A percentile compares a stretch with the other conserved stretches of the same genome.
Conservation (phyloP, 192 early-diverging fungal species). For the Polychytrium aggregatum region DNA sequence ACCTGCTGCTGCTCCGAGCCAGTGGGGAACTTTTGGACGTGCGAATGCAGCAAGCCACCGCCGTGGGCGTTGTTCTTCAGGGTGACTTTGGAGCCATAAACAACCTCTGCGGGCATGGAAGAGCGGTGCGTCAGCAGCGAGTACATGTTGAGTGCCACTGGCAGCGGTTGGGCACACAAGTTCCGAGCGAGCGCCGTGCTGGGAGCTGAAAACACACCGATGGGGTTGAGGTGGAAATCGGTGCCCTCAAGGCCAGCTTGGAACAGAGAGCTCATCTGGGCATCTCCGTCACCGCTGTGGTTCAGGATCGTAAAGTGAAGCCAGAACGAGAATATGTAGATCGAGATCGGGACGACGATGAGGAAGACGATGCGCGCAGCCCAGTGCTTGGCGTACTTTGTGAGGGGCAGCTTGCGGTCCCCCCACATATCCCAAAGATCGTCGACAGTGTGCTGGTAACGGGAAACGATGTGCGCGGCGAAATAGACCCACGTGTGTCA, state of each 20-base stretch:
- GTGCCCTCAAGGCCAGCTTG: slow-evolving; percentile 83
- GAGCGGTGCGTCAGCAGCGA: not conserved
- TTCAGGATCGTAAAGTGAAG: slow-evolving; percentile 83
- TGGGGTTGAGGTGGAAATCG: slow-evolving; percentile 64
- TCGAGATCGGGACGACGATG: slow-evolving; percentile 65
- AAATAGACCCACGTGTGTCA: too few species aligned
- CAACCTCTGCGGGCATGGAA: slow-evolving; percentile 59
- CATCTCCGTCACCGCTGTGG: slow-evolving; percentile 74
- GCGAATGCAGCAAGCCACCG: slow-evolving; percentile 90
- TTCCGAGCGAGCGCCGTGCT: too few species aligned
- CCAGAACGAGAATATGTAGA: slow-evolving; percentile 76
- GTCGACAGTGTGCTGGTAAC: slow-evolving; percentile 78
- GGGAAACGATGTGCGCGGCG: not conserved
- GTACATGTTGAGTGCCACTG: too few species aligned
- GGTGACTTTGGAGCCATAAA: slow-evolving; percentile 80
- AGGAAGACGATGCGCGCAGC: slow-evolving; percentile 65
- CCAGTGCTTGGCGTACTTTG: slow-evolving; percentile 70
- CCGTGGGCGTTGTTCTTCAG: slow-evolving; percentile 73
- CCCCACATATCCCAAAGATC: slow-evolving; percentile 87
- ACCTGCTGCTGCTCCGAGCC: slow-evolving; percentile 95
- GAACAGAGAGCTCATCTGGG: slow-evolving; percentile 93
- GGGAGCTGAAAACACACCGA: slow-evolving; percentile 49
- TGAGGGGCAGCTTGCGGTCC: slow-evolving; percentile 43
- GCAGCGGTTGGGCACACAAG: too few species aligned
- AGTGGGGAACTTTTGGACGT: slow-evolving; percentile 68